Base-by-base conservation (phyloP, 2,329 filamentous ascomycete species). In the Magnaporthiopsis poae region DNA sequence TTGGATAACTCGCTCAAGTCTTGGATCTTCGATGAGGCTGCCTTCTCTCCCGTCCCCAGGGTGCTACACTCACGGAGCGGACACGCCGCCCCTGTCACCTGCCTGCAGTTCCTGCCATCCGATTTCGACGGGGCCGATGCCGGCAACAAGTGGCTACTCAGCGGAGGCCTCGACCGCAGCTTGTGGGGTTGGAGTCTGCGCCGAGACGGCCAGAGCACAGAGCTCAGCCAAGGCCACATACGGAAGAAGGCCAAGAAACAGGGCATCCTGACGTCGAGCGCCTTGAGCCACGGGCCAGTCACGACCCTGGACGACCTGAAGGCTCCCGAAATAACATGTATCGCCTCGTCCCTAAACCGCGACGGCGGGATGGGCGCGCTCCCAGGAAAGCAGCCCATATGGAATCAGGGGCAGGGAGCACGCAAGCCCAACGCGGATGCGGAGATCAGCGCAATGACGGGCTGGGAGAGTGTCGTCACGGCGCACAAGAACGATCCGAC, bases 171-270 rank as follows among this genome's bases (percentile, higher is more conserved):
- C 72, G 96, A 99, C 74, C 86, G 92, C 70, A 97, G 92, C 76
- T 81, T 99, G 2, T 98, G 95, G 94, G 94, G 91, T 1, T 96
- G 96, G 87, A 98, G 93, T 82, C 80, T 99, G 75, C 90, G 95
- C 61, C 90, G 91, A 65, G 95, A 99, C 75, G 93, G 92, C 1
- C 96, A 99, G 77, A 96, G 92, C 75, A 87, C 90, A 1, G 95
- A 99, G 77, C 80, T 99, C 56, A 97, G 92, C 61, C 96, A 99
- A 75, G 95, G 95, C 39, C 89, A 89, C 64, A 86, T 96, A 64
- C 89, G 90, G 69, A 92, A 91, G 75, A 96, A 92, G 77, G 90
- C 92, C 1, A 96, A 93, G 79, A 97, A 96, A 77, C 81, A 87
- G 68, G 91, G 91, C n/a, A 83, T 93, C 56, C 75, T 91, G 21